A percentile compares a stretch with the other conserved stretches of the same genome.
Conservation (phyloP, 179 eudicot genomes). For the Beta macrorhiza region DNA sequence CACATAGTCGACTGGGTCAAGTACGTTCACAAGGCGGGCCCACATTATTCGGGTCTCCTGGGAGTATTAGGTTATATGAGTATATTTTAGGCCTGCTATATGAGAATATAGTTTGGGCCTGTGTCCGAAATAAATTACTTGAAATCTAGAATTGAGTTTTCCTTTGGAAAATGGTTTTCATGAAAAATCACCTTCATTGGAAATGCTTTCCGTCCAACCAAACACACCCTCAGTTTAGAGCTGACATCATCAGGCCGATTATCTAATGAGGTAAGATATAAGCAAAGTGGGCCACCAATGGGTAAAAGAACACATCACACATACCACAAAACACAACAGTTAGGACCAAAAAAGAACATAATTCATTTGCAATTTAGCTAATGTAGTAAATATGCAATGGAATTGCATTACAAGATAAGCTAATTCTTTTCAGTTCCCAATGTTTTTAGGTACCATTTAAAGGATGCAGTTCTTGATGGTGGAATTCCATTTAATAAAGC, state of each 20-base stretch:
- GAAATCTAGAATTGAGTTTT: no score
- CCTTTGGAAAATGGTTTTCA: no score
- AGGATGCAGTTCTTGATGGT: constrained; percentile 50
- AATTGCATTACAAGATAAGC: not conserved
- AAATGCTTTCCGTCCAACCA: no score
- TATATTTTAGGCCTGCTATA: no score
- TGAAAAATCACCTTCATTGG: no score
- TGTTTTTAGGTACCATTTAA: constrained; percentile 37
- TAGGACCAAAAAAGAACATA: not conserved
- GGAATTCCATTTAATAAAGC: constrained; percentile 45
- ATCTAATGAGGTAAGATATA: not conserved
- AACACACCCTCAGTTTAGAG: not conserved
- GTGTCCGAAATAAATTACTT: no score
- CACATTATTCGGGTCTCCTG: not conserved
- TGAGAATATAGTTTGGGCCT: not conserved
- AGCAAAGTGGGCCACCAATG: no score
- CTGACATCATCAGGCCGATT: not conserved
- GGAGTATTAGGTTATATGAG: no score
- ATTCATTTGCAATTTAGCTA: not conserved
- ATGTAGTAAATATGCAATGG: not conserved
- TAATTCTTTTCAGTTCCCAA: not conserved
- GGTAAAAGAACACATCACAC: no score
- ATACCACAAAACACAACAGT: not conserved
- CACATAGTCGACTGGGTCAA: not conserved
- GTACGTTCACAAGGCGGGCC: not conserved